Evolutionary conservation across 1,284 basidiomycete species (phyloP), one percentile per base, ranked within the genome.

Genomic region (Macrocybe sp.): DNA sequence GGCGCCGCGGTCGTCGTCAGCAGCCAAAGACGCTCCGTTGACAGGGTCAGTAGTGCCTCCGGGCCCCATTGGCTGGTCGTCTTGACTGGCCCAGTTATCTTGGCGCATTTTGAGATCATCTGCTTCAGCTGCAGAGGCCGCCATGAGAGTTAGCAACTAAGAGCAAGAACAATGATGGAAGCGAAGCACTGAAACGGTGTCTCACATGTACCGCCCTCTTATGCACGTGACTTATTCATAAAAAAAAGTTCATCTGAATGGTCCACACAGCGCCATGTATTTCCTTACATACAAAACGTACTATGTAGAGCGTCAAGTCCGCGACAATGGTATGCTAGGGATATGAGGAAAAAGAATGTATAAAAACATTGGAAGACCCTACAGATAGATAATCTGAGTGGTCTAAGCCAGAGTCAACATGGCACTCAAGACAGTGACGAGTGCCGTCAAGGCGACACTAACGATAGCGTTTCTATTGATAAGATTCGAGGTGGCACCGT

Each of bases 81-180:
- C 79, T 67, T 74, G 70, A 56, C 70, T 64, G 52, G 64, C 68
- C 79, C 81, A 81, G 61, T 71, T 80, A 55, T 75, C 74, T 43
- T 61, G 65, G 54, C 56, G 64, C 44, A 53, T 59, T 52, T 45
- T 58, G 59, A 52, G 31, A 44, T 67, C 67, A 56, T 69, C 65
- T 59, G 62, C 61, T 48, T 67, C 64, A 53, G 60, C 65, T 55
- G 76, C 69, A 55, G 74, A 70, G 53, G 79, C 72, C 57, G 78
- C 75, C 79, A 81, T 80, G 44, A 48, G 42, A 48, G 47, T 41
- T 33, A 41, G 44, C 42, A 34, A 32, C 33, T 41, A 34, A 14
- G 41, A 44, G 37, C 2, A 38, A 16, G 34, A 43, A 32, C 36
- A 35, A 42, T 50, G 41, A 42, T 42, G 31, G 41, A 29, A 34